phyloP scores from a whole-genome alignment of 805 yeast species.

The Nakazawaea molendinolei region DNA sequence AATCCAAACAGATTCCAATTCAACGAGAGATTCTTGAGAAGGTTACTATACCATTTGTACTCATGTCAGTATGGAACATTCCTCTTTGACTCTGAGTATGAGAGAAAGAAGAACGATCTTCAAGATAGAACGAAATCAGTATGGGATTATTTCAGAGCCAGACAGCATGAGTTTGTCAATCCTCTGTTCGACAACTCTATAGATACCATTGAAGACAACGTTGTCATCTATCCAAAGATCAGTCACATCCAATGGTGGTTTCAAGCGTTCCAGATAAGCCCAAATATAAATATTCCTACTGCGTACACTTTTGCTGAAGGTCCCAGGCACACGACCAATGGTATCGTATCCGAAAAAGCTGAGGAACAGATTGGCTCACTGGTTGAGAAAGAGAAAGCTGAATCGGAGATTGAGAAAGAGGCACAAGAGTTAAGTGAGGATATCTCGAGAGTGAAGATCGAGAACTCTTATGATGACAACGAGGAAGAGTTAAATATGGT shows the following conservation, averaged over 20 bases:
- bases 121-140: slow-evolving; percentile 59
- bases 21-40: slow-evolving; percentile 78
- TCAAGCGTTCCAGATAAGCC: slow-evolving; percentile 61
- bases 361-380: not conserved
- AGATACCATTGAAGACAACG: slow-evolving; percentile 29
- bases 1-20: slow-evolving; percentile 73
- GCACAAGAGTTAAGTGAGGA: slow-evolving; percentile 8
- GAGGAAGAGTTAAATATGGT: not conserved
- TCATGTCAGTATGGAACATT: slow-evolving; percentile 96
- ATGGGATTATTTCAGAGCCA: slow-evolving; percentile 88
- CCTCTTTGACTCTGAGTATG: slow-evolving; percentile 66
- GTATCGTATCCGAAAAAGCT: not conserved
- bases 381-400: not conserved
- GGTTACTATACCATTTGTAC: slow-evolving; percentile 80
- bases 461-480: slow-evolving; percentile 4
- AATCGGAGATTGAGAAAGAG: slow-evolving; percentile 4
- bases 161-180: slow-evolving; percentile 65
- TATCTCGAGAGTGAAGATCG: slow-evolving; percentile 1
- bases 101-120: slow-evolving; percentile 39
- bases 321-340: not conserved
- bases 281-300: slow-evolving; percentile 30
- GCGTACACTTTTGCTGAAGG: slow-evolving; percentile 42
- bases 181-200: slow-evolving; percentile 27
- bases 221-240: slow-evolving; percentile 49
- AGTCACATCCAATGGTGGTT: slow-evolving; percentile 81